phyloP scores from a whole-genome alignment of 495 filamentous ascomycete genomes.

The Cercophora scortea region DNA sequence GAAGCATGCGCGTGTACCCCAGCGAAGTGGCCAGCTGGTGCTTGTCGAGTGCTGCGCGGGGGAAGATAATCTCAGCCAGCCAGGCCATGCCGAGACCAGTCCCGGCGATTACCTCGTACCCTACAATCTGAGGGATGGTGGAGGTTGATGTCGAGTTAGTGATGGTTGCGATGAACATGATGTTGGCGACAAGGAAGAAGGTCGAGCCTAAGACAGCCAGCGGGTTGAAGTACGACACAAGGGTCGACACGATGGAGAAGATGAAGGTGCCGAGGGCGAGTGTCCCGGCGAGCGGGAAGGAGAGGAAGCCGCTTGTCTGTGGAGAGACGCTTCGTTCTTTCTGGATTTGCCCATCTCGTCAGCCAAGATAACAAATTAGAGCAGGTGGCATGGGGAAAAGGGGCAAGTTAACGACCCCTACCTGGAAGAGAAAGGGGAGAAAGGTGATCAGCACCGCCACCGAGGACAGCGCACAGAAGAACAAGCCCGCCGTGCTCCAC shows the following conservation, averaged over 20 bases:
- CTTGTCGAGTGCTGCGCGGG: neutral
- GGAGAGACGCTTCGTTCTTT: neutral
- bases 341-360: neutral
- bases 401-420: neutral
- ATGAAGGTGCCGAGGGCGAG: neutral
- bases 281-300: neutral
- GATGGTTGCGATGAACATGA: neutral
- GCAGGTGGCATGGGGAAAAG: no score
- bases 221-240: neutral
- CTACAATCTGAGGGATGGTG: neutral
- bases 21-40: neutral
- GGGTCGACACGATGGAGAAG: neutral
- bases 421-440: neutral
- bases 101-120: neutral
- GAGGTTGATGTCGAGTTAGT: neutral
- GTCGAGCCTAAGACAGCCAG: neutral
- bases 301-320: neutral
- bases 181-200: neutral
- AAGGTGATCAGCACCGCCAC: neutral
- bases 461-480: neutral
- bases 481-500: neutral
- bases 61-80: neutral
- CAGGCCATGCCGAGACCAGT: neutral
- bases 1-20: neutral
- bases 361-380: no score